Conservation (phyloP, 2,329 filamentous ascomycete species). For the Phaeosphaeria sp. region DNA sequence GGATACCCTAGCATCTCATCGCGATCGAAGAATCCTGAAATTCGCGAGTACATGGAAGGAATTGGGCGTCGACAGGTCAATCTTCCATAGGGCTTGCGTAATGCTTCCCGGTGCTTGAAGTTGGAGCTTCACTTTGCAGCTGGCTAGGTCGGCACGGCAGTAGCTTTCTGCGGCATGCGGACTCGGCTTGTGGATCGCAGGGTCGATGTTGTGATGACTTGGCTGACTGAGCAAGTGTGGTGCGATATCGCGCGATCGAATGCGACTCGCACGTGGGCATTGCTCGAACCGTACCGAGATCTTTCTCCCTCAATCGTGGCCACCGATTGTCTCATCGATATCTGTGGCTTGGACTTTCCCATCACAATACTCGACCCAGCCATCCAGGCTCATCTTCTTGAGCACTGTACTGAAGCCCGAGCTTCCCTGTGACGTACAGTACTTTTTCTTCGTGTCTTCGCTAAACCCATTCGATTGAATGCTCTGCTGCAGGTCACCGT, state of each 20-base stretch:
- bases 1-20: not conserved
- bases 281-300: not conserved
- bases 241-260: not conserved
- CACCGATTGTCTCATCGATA: conserved; percentile 18
- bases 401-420: conserved; percentile 68
- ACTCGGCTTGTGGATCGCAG: not conserved
- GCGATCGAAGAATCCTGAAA: not conserved
- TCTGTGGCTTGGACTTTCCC: conserved; percentile 29
- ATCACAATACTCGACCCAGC: conserved; percentile 67
- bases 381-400: conserved; percentile 69
- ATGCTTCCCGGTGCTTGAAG: conserved; percentile 5
- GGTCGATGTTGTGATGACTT: not conserved
- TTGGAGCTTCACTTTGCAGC: not conserved
- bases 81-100: conserved; percentile 14
- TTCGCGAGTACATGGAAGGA: not conserved
- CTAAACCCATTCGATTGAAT: conserved; percentile 36
- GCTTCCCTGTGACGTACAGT: conserved; percentile 57
- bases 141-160: conserved; percentile 1
- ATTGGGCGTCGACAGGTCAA: not conserved
- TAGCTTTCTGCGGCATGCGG: not conserved
- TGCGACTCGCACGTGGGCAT: not conserved
- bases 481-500: conserved; percentile 5
- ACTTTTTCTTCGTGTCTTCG: conserved; percentile 40
- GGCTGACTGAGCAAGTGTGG: not conserved
- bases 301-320: not conserved